A percentile compares a stretch with the other conserved stretches of the same genome.
These are phyloP conservation scores for Sporobolomyces roseus DNA, from an alignment of 768 basidiomycete species.

Conservation along the genomic window DNA sequence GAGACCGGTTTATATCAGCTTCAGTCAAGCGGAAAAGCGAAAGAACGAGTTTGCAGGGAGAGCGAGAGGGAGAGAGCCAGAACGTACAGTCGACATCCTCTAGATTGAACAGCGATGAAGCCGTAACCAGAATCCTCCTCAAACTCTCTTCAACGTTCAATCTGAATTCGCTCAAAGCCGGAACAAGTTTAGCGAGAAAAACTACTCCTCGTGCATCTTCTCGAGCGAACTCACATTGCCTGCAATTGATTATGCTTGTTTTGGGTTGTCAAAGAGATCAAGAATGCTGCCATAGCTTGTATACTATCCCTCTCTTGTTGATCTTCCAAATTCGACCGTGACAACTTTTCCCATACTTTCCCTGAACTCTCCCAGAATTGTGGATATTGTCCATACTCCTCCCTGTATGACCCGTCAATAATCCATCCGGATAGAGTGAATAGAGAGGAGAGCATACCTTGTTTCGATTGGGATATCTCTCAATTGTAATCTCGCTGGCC, in stretches of 20 bases:
- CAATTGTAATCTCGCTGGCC: slow-evolving; percentile 10
- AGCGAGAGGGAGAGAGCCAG: too few species aligned
- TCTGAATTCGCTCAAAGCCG: background rate
- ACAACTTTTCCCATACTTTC: background rate
- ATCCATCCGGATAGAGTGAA: too few species aligned
- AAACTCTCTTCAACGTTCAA: slow-evolving; percentile 33
- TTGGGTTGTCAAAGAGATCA: slow-evolving; percentile 18
- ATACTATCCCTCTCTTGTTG: too few species aligned
- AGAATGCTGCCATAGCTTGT: slow-evolving; percentile 24
- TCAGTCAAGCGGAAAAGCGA: background rate
- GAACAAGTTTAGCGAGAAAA: too few species aligned
- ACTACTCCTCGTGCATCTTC: too few species aligned
- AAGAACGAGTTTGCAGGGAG: too few species aligned
- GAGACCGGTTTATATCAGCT: too few species aligned
- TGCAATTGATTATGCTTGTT: background rate
- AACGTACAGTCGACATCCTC: slow-evolving; percentile 18
- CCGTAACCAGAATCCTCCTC: background rate
- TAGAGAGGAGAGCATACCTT: too few species aligned
- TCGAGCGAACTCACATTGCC: slow-evolving; percentile 13
- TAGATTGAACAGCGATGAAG: slow-evolving; percentile 36
- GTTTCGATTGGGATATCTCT: too few species aligned
- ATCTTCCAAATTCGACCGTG: too few species aligned
- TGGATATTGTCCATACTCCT: too few species aligned
- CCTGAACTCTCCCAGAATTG: slow-evolving; percentile 6
- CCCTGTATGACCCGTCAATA: too few species aligned